These are phyloP conservation scores for Henckelia pumila DNA, from an alignment of 257 asterid genomes.

Conservation along the genomic window DNA sequence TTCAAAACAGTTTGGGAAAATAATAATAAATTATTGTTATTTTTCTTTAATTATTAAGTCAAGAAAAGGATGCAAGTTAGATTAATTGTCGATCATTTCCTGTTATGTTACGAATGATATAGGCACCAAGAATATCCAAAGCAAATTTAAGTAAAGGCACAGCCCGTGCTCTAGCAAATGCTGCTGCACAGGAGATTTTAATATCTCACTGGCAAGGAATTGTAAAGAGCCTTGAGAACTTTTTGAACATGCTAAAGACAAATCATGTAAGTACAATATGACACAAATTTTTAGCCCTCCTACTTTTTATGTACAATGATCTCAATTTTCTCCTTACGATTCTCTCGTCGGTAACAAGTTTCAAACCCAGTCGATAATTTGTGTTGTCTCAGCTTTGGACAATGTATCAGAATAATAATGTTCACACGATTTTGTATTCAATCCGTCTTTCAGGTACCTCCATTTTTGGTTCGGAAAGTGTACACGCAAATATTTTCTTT, in stretches of 20 bases:
- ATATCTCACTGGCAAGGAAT: slow-evolving; percentile 99
- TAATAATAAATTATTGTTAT: slow-evolving; percentile 18
- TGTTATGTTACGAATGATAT: slow-evolving; percentile 22
- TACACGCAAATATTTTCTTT: slow-evolving; percentile 93
- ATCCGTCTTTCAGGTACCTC: slow-evolving; percentile 76
- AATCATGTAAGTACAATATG: slow-evolving; percentile 56
- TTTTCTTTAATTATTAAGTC: slow-evolving; percentile 7
- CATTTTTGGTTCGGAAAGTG: slow-evolving; percentile 88
- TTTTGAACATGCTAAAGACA: slow-evolving; percentile 60
- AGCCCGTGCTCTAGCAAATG: slow-evolving; percentile 82
- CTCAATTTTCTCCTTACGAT: background rate
- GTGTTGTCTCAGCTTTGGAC: slow-evolving; percentile 1
- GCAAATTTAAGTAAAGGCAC: slow-evolving; percentile 82
- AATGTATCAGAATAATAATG: background rate
- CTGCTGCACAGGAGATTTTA: slow-evolving; percentile 89
- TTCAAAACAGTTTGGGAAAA: background rate
- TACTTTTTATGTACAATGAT: slow-evolving; percentile 1
- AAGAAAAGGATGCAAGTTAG: background rate
- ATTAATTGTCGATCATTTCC: slow-evolving; percentile 9
- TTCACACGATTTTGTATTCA: background rate
- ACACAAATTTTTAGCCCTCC: slow-evolving; percentile 2
- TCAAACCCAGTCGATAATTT: background rate
- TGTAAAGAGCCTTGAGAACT: slow-evolving; percentile 65
- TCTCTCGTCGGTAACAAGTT: background rate
- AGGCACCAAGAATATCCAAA: slow-evolving; percentile 98